These are phyloP conservation scores for Colletotrichum acutatum DNA, from an alignment of 2,329 filamentous ascomycete genomes.

Conservation along the genomic window DNA sequence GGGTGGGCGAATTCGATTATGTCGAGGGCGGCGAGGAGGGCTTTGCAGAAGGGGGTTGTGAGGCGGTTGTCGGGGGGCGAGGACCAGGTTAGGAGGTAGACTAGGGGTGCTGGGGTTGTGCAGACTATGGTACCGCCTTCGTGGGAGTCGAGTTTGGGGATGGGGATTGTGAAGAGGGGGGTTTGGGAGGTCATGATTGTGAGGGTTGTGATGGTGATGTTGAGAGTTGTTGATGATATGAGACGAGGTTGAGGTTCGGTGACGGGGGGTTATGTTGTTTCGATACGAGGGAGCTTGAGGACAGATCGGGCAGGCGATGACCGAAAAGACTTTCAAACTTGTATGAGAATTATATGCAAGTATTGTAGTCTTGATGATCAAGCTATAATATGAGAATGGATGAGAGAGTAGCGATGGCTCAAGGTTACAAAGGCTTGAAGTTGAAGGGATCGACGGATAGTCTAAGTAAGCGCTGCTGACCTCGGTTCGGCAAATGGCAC, in stretches of 20 bases:
- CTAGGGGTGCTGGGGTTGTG: conserved; percentile 66
- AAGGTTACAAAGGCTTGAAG: not conserved
- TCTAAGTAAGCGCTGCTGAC: conserved; percentile 9
- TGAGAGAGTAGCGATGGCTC: no score
- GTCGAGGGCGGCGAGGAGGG: conserved; percentile 78
- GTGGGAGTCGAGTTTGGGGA: conserved; percentile 56
- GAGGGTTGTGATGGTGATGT: not conserved
- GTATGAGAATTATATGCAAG: not conserved
- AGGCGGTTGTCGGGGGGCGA: conserved; percentile 83
- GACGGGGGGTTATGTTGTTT: not conserved
- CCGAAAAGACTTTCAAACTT: not conserved
- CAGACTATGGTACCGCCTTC: conserved; percentile 69
- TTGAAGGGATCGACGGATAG: not conserved
- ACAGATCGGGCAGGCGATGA: not conserved
- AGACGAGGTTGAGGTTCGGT: not conserved
- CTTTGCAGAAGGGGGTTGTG: conserved; percentile 73
- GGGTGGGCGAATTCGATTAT: conserved; percentile 74
- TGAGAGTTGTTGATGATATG: not conserved
- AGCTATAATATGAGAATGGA: not conserved
- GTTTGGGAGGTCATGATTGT: conserved; percentile 40
- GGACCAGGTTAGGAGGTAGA: conserved; percentile 80
- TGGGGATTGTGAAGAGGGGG: conserved; percentile 69
- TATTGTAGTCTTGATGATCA: not conserved
- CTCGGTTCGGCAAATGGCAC: conserved; percentile 26
- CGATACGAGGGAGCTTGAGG: not conserved